These are phyloP conservation scores for Apiospora malaysiana DNA, from an alignment of 2,329 filamentous ascomycete species.

Conservation along the genomic window DNA sequence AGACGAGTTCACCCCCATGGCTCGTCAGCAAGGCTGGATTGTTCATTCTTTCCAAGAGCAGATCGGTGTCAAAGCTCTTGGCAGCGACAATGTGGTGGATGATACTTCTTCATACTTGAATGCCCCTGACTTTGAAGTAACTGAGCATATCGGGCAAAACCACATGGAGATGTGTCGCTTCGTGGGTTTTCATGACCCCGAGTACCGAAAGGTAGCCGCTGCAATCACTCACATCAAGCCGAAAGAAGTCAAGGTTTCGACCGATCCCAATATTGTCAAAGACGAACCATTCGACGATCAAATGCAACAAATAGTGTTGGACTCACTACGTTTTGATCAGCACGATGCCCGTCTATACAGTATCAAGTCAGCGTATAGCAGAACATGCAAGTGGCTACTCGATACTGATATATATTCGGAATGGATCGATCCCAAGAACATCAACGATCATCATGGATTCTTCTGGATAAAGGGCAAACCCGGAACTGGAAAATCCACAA, in stretches of 20 bases:
- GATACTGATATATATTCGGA: slow-evolving; percentile 37
- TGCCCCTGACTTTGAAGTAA: slow-evolving; percentile 37
- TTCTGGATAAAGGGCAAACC: slow-evolving; percentile 45
- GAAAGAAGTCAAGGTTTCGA: neutral
- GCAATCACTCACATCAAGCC: slow-evolving; percentile 22
- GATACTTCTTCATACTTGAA: slow-evolving; percentile 44
- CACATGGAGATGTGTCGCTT: slow-evolving; percentile 47
- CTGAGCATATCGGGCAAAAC: slow-evolving; percentile 40
- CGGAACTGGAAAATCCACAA: slow-evolving; percentile 44
- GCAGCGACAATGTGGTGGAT: slow-evolving; percentile 40
- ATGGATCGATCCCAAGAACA: slow-evolving; percentile 43
- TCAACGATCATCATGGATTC: slow-evolving; percentile 31
- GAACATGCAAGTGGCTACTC: neutral
- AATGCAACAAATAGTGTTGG: too few relatives aligned
- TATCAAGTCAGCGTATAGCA: neutral
- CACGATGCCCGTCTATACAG: neutral
- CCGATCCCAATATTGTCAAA: too few relatives aligned
- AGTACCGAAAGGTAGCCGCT: slow-evolving; percentile 40
- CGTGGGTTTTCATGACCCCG: slow-evolving; percentile 33
- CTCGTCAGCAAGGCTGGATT: slow-evolving; percentile 36
- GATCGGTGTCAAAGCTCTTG: slow-evolving; percentile 23
- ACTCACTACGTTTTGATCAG: neutral
- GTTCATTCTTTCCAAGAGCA: slow-evolving; percentile 46
- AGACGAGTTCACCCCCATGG: slow-evolving; percentile 40
- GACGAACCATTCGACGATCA: too few relatives aligned